Base-by-base conservation (phyloP, 164 flowering plant species). In the Nelumbo lutea region DNA sequence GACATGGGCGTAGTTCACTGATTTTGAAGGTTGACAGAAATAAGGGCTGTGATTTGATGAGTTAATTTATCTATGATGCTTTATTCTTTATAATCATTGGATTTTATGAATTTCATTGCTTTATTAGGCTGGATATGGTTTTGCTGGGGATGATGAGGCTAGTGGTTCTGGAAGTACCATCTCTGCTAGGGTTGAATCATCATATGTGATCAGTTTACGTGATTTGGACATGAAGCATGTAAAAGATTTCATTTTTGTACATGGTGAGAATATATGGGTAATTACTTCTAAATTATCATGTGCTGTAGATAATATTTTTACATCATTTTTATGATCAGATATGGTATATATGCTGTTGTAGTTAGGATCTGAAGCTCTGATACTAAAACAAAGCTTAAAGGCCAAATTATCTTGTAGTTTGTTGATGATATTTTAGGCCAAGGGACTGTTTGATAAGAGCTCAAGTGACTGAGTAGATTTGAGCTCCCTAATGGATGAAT, bases 141-240 rank as follows among this genome's bases (percentile, higher is more conserved):
- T 95, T 73, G 96, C 80, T 73, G 96, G 87, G 62, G 98, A 95
- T 75, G 97, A 92, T 67, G 94, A 89, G 63, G 67, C 84, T 61
- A 77, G 77, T 66, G 80, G 81, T 78, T 76, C 86, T 68, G 95
- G 89, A 63, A 86, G 86, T 70, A 71, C 91, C 27, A 67, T 82
- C 70, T 84, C 90, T 66, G 86, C 88, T 79, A 91, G 85, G 60
- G 68, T 95, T 59, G 93, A 90, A 64, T 93, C 98, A 55, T 95
- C 99, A 3, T 90, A 92, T 69, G 80, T 86, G 51, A 83, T 92
- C 61, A 87, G 75, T 72, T 69, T 95, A 60, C 85, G 94, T 43
- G 99, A 95, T 70, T 80, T 95, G 80, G 97, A 88, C 62, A 85
- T 95, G 87, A 92, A 86, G 83, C 99, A 95, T 74, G 87, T 92